Base-by-base conservation (phyloP, 352 stramenopile species). In the Globisporangium rhizosaccharum region DNA sequence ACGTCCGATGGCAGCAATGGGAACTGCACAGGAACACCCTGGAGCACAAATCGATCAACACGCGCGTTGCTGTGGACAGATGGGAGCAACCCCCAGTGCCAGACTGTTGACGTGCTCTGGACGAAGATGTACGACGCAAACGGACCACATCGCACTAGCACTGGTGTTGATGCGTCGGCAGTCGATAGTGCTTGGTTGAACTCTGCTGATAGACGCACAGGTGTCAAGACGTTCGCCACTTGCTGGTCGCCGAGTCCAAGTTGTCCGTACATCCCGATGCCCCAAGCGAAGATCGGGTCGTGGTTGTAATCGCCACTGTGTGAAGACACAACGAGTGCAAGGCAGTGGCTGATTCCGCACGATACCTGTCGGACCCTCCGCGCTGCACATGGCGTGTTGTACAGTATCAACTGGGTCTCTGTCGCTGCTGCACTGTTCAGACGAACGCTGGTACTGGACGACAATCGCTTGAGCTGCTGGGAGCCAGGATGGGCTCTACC, bases 311-410 rank as follows among this genome's bases (percentile, higher is more conserved):
- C 26, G 14, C n/a, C 28, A 9, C 12, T 25, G 47, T 46, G 4
- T 9, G 57, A 52, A 30, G 2, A 17, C 17, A 41, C 25, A 14
- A 47, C 37, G 18, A 83, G 61, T 9, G 47, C 72, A 12, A 75
- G 26, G 23, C 71, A 78, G 54, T 83, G 74, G 17, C 71, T 81
- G 41, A 64, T 54, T 25, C 71, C 74, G 23, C 71, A 83, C 17
- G 74, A 65, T 18, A 81, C 26, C 26, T 81, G 72, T 6, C 18
- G 57, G 1, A 81, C 61, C 25, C 51, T 51, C 48, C 63, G 42
- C 44, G 51, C 53, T 41, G n/a, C 12, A 12, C 25, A 26, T 41
- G 8, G 9, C 15, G 30, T 20, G 45, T 41, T 51, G 12, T 49
- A 28, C 15, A 49, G 44, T 5, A 70, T 57, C 1, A 14, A 37